Conservation (phyloP, 2,329 filamentous ascomycete species). For the Xylariaceae sp. region DNA sequence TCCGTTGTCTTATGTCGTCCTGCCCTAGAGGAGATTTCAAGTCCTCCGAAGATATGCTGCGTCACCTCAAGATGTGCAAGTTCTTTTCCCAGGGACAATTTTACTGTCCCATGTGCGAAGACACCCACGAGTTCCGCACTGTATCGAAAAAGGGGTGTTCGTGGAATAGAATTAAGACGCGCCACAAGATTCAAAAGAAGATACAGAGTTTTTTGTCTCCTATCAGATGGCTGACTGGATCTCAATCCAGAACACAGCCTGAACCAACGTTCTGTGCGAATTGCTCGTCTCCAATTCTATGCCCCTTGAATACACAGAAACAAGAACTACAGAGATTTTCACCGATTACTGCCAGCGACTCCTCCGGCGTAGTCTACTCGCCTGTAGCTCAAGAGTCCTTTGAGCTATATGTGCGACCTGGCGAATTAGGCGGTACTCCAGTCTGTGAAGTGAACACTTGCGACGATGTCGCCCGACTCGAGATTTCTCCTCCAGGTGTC, state of each 20-base stretch:
- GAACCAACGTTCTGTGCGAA: too few species aligned
- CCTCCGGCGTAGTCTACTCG: too few species aligned
- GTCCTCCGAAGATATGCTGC: slow-evolving; percentile 11
- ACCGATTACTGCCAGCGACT: too few species aligned
- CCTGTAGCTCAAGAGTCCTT: too few species aligned
- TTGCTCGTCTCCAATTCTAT: too few species aligned
- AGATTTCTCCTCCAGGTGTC: too few species aligned
- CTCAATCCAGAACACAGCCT: background rate
- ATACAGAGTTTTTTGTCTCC: background rate
- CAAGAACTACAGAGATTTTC: too few species aligned
- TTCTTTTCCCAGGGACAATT: slow-evolving; percentile 9
- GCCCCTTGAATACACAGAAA: too few species aligned
- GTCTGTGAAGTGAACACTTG: too few species aligned
- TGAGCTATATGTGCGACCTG: too few species aligned
- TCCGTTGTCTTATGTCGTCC: slow-evolving; percentile 11
- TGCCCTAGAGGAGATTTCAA: slow-evolving; percentile 11
- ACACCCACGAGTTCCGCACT: slow-evolving; percentile 6
- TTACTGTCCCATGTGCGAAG: slow-evolving; percentile 11
- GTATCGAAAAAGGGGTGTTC: slow-evolving; percentile 11
- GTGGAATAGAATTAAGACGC: slow-evolving; percentile 10
- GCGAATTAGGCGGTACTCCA: too few species aligned
- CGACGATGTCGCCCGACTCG: too few species aligned
- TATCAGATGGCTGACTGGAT: slow-evolving; percentile 5
- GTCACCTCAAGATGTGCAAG: slow-evolving; percentile 15
- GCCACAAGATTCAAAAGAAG: slow-evolving; percentile 4